Evolutionary conservation across 768 basidiomycete species (phyloP).

Genomic region (Postia placenta): DNA sequence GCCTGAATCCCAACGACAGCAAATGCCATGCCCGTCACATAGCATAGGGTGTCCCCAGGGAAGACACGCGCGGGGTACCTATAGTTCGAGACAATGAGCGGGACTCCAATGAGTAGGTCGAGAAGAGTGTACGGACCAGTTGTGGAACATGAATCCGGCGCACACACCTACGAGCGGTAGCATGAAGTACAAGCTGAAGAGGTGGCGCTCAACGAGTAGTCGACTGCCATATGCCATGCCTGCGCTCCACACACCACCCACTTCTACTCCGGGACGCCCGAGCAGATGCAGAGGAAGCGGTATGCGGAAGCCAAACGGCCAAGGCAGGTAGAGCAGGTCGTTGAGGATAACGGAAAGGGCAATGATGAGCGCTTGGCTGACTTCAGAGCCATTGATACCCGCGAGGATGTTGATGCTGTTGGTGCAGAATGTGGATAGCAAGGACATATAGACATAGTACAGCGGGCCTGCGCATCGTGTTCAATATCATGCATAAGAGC

Average conservation of each 20-base stretch:
- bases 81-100: conserved; percentile 1
- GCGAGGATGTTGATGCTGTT: conserved; percentile 99
- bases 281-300: conserved; percentile 68
- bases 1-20: conserved; percentile 96
- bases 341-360: conserved; percentile 87
- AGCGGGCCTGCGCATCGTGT: conserved; percentile 58
- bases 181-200: conserved; percentile 98
- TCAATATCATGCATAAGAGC: neutral
- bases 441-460: conserved; percentile 95
- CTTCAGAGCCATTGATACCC: conserved; percentile 96
- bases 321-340: conserved; percentile 91
- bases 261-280: conserved; percentile 55
- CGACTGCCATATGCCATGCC: conserved; percentile 84
- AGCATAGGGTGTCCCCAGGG: conserved; percentile 96
- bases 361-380: conserved; percentile 88
- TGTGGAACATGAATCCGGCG: conserved; percentile 87
- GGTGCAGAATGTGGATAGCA: conserved; percentile 93
- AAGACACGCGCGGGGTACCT: conserved; percentile 97
- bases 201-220: conserved; percentile 84
- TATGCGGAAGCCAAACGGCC: conserved; percentile 69
- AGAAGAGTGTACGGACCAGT: conserved; percentile 59
- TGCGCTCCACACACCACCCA: conserved; percentile 76
- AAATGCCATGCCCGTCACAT: conserved; percentile 98
- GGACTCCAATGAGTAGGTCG: neutral
- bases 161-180: conserved; percentile 89